A percentile compares a stretch with the other conserved stretches of the same genome.
These are phyloP conservation scores for Orbilia javanica DNA, from an alignment of 2,329 filamentous ascomycete species.

Conservation along the genomic window DNA sequence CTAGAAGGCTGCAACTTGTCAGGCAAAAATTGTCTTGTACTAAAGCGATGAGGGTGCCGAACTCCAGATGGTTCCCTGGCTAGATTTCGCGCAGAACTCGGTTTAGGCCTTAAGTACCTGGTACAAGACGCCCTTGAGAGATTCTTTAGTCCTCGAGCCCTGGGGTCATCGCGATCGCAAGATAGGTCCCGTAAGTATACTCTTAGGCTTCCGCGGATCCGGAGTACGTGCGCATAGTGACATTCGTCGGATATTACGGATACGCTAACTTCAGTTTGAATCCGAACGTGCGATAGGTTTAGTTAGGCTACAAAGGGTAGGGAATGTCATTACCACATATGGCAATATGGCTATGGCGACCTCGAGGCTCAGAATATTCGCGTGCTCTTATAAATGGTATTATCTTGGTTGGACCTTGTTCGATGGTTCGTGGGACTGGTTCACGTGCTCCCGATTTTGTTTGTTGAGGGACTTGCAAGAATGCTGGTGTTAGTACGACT, in stretches of 20 bases:
- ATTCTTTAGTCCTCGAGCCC: background rate
- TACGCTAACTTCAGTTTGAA: conserved; percentile 5
- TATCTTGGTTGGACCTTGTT: no score
- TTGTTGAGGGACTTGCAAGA: conserved; percentile 23
- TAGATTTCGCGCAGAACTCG: background rate
- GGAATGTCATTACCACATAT: conserved; percentile 23
- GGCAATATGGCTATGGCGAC: no score
- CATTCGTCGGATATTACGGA: conserved; percentile 24
- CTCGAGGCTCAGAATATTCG: no score
- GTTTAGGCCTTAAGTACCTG: conserved; percentile 7
- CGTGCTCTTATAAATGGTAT: no score
- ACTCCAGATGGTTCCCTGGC: background rate
- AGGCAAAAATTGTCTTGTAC: background rate
- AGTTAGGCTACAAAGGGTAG: background rate
- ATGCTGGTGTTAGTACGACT: conserved; percentile 9
- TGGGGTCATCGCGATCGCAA: conserved; percentile 34
- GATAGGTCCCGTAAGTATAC: conserved; percentile 1
- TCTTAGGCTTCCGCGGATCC: conserved; percentile 13
- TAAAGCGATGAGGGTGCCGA: background rate
- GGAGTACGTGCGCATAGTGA: conserved; percentile 35
- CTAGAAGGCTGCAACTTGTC: conserved; percentile 2
- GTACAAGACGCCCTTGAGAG: conserved; percentile 2
- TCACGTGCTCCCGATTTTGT: conserved; percentile 32
- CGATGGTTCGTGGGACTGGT: no score
- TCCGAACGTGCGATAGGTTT: conserved; percentile 47